Evolutionary conservation across 306 rosid species (phyloP).

Genomic region (Glycine latifolia): DNA sequence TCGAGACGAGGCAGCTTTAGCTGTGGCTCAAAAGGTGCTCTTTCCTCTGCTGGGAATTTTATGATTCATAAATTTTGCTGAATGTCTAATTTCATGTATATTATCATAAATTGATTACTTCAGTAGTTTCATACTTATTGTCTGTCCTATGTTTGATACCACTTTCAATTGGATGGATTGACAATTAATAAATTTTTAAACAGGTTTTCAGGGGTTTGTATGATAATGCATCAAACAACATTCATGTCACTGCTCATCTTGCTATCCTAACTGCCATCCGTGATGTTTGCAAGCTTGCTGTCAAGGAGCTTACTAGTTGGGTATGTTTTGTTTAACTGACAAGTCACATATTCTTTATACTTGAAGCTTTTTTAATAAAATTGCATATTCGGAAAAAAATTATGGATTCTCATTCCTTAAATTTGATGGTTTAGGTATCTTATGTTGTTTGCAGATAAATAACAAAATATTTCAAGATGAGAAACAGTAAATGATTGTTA

Average conservation of each 20-base stretch:
- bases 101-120: conserved; percentile 31
- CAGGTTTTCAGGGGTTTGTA: conserved; percentile 91
- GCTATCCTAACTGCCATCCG: conserved; percentile 90
- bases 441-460: conserved; percentile 2
- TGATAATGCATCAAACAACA: conserved; percentile 76
- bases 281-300: conserved; percentile 99
- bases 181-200: conserved; percentile 11
- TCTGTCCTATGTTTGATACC: conserved; percentile 8
- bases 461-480: neutral
- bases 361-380: neutral
- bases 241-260: conserved; percentile 83
- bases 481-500: conserved; percentile 1
- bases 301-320: conserved; percentile 96
- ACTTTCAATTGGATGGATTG: conserved; percentile 36
- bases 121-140: conserved; percentile 4
- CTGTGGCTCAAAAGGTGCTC: conserved; percentile 95
- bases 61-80: conserved; percentile 12
- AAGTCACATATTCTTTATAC: neutral
- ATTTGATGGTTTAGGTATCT: conserved; percentile 25
- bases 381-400: conserved; percentile 23
- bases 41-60: conserved; percentile 5
- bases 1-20: conserved; percentile 99
- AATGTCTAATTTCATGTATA: neutral
- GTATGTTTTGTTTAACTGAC: conserved; percentile 57
- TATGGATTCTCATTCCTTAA: conserved; percentile 20